Evolutionary conservation across 2,329 filamentous ascomycete genomes (phyloP), one percentile per base, ranked within the genome.

Genomic region (Aspergillus ruber): DNA sequence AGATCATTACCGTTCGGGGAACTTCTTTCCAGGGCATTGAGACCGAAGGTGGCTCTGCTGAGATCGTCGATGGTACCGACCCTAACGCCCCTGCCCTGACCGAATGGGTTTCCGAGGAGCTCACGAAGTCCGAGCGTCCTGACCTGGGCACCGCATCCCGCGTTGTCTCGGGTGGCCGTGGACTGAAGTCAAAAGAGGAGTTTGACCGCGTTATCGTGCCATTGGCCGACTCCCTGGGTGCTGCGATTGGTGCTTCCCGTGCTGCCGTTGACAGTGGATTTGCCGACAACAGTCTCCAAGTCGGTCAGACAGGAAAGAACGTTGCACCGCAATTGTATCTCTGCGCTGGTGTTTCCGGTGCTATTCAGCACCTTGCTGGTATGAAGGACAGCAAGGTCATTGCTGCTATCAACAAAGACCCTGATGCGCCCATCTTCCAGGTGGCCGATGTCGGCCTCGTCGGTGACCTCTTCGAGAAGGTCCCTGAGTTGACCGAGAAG

Each of bases 341-440:
- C 58, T 94, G 90, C 46, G 90, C 91, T 10, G 93, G 93, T 64
- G 97, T 98, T 60, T 95, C 89, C 7, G 93, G 93, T 46, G 93
- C 93, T 18, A 98, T 98, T 59, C 93, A 98, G 74, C 93, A 98
- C 77, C 72, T 98, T 72, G 93, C 93, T 27, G 93, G 93, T 66
- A 98, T 98, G 93, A 98, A 98, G 80, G 93, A 98, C 67, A 96
- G 90, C 77, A 98, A 98, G 77, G 93, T 98, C 50, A 98, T 98
- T 74, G 93, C 91, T 18, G 89, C 89, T 12, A 97, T 98, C 66
- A 98, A 98, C 79, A 98, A 98, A 76, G 93, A 98, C 65, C 77
- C 84, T 4, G 93, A 98, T 70, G 93, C 93, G 48, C 93, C 93
- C 25, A 98, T 98, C 60, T 98, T 98, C 79, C 93, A 98, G 73